Percentiles rank a stretch among this genome's conserved stretches.
Conservation (phyloP, 2,329 filamentous ascomycete species). For the Penicillium sp. region DNA sequence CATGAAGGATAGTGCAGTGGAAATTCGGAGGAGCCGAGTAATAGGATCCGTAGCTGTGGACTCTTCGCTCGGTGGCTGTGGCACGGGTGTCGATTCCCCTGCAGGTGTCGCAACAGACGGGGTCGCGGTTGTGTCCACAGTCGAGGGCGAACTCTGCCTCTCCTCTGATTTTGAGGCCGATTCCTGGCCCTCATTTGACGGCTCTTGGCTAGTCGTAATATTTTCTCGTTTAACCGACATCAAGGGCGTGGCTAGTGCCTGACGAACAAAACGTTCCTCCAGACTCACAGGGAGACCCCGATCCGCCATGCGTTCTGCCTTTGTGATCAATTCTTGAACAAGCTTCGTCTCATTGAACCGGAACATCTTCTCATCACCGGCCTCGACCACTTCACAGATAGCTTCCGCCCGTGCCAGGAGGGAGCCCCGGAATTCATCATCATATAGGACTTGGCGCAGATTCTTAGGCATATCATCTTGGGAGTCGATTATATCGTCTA, state of each 20-base stretch:
- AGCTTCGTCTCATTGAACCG: constrained; percentile 73
- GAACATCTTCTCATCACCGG: constrained; percentile 82
- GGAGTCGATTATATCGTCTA: constrained; percentile 51
- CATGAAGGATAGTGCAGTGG: constrained; percentile 51
- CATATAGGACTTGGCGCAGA: constrained; percentile 41
- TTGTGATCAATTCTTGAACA: constrained; percentile 61
- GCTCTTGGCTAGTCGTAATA: constrained; percentile 25
- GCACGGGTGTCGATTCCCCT: constrained; percentile 39
- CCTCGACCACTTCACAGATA: constrained; percentile 79
- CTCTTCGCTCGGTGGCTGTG: constrained; percentile 35
- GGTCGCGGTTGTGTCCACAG: constrained; percentile 34
- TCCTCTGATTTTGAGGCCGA: constrained; percentile 25
- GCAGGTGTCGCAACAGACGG: constrained; percentile 39
- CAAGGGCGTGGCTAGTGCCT: constrained; percentile 72
- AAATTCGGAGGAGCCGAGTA: constrained; percentile 47
- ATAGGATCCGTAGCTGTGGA: constrained; percentile 36
- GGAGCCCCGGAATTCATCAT: constrained; percentile 41
- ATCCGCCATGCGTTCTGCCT: constrained; percentile 67
- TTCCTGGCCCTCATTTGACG: constrained; percentile 27
- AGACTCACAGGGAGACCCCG: constrained; percentile 71
- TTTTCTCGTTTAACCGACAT: constrained; percentile 64
- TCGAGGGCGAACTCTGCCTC: constrained; percentile 32
- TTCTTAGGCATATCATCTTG: constrained; percentile 43
- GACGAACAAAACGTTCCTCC: constrained; percentile 79
- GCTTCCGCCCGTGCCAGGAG: constrained; percentile 65